Evolutionary conservation across 805 yeast genomes (phyloP), one percentile per base, ranked within the genome.

Genomic region (Candida manassasensis): DNA sequence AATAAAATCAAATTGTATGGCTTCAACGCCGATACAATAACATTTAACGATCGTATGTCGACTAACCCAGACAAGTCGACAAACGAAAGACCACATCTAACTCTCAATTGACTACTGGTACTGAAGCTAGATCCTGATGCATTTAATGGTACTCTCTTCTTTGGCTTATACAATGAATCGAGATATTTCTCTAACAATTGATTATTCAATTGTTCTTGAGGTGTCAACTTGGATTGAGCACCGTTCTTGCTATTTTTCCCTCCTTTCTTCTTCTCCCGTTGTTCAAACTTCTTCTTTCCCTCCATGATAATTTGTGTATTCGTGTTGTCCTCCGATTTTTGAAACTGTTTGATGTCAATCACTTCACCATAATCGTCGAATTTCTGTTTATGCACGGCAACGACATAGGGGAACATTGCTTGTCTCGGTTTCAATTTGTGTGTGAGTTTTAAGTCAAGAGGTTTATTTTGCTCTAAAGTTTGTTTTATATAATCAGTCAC

Each of bases 361-460:
- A 80, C 60, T 37, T 77, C 81, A 19, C 99, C 99, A 55, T 90
- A 93, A 45, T 90, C 97, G 52, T 93, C 97, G 31, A 71, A 63
- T 44, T 83, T 77, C 16, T 73, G 63, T 46, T 76, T 75, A 32
- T 68, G 72, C 6, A 51, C 41, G 17, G 45, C 43, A 1, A 74
- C 71, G 11, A 35, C 24, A 46, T 66, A 83, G 9, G 96, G 97
- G 51, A 90, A 93, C 84, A 84, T 81, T 29, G 71, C 67, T 70
- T 75, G 55, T 67, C 70, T 57, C 52, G 73, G 56, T 67, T 75
- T 49, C 55, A 67, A 60, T 24, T 69, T 67, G 31, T 50, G 48
- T 4, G 65, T 64, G 19, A 66, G 48, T 32, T 73, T 64, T 28
- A 80, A 73, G 49, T 81, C 85, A 35, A 79, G 63, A 1, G 79